Evolutionary conservation across 169 alveolate species (phyloP), one percentile per base, ranked within the genome.

Genomic region (Plasmodium adleri): DNA sequence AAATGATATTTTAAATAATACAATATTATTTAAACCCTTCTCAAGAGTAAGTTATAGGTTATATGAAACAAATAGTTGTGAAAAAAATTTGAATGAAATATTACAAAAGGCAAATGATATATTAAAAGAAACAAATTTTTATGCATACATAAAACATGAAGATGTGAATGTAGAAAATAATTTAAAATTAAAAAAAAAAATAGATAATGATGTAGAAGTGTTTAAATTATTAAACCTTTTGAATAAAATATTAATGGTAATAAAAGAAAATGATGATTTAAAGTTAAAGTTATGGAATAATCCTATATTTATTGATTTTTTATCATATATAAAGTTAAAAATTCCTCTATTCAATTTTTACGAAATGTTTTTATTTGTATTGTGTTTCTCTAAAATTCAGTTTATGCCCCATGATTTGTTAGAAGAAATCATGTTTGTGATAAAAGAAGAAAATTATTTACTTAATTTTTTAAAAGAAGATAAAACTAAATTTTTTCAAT

Each of bases 331-430:
- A 17, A 85, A 71, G 24, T 28, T 85, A 52, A 70, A 72, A 71
- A 85, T 85, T 8, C 75, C 92, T 3, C 6, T 73, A 28, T 85
- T 85, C 60, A 72, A 58, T 50, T 71, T 15, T 9, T 52, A 85
- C 24, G 92, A 85, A 63, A 43, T 85, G 73, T 85, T 85, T 49
- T 52, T 85, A 28, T 85, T 85, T 32, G 86, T 50, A 26, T 85
- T 85, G 26, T 85, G 92, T 4, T 85, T 85, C 52, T 85, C 92
- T 2, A 85, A 85, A 71, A 85, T 70, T 45, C 87, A 85, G 43
- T 85, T 85, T 63, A 71, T 85, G 66, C 92, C 92, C 1, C 92
- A 85, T 63, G 54, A 71, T 26, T 50, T 85, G 24, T 13, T 85
- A 8, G 47, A 85, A 22, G 75, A 70, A 71, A 20, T 71, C 3